Conservation (phyloP, 2,329 filamentous ascomycete genomes). For the Didymella arachidicola region DNA sequence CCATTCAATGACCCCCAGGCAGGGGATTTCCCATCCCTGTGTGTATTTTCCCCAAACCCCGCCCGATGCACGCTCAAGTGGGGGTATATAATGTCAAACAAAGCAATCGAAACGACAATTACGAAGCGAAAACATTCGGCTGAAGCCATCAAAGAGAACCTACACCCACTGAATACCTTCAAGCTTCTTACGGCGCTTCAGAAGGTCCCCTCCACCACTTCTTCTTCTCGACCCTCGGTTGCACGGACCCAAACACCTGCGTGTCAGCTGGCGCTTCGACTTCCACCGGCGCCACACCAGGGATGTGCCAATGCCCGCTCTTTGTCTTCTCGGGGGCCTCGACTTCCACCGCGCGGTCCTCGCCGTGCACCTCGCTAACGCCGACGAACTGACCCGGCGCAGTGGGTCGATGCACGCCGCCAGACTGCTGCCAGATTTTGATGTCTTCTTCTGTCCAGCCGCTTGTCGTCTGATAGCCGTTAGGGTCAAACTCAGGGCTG, state of each 20-base stretch:
- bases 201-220: neutral
- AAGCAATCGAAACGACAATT: neutral
- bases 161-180: neutral
- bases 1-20: too few species aligned
- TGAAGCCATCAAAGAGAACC: neutral
- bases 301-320: neutral
- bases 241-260: neutral
- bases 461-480: slow-evolving; percentile 3
- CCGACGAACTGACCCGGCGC: neutral
- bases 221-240: neutral
- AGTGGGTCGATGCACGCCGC: neutral
- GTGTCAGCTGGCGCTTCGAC: neutral
- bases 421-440: slow-evolving; percentile 11
- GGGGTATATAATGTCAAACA: slow-evolving; percentile 5
- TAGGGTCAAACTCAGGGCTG: slow-evolving; percentile 11
- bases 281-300: neutral
- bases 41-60: slow-evolving; percentile 1
- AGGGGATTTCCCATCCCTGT: neutral
- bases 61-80: slow-evolving; percentile 14
- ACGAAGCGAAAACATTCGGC: neutral
- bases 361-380: slow-evolving; percentile 10
- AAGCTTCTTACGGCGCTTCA: slow-evolving; percentile 1
- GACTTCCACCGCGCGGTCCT: slow-evolving; percentile 16
- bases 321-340: slow-evolving; percentile 15
- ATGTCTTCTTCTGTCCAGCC: slow-evolving; percentile 5